Percentiles rank a stretch among this genome's conserved stretches.
These are phyloP conservation scores for Linnemannia zychae DNA, from an alignment of 192 early-diverging fungal species.

Conservation along the genomic window DNA sequence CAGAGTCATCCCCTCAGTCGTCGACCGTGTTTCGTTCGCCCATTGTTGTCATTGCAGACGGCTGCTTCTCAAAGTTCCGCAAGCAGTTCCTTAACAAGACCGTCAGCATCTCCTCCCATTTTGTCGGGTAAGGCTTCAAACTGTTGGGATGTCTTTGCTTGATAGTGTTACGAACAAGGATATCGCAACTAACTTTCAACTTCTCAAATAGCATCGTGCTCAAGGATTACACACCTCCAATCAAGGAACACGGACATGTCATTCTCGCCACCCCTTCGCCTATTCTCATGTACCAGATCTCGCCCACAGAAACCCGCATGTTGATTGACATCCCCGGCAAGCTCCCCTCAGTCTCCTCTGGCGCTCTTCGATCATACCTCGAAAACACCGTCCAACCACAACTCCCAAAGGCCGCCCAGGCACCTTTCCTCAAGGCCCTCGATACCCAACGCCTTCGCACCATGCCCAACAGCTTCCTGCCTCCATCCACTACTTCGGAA, in stretches of 20 bases:
- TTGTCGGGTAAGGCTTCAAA: constrained; percentile 71
- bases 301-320: constrained; percentile 81
- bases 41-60: constrained; percentile 89
- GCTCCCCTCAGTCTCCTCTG: constrained; percentile 74
- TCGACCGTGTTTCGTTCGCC: constrained; percentile 67
- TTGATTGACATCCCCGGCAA: constrained; percentile 91
- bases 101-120: constrained; percentile 68
- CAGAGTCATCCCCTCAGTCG: neutral
- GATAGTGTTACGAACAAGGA: neutral
- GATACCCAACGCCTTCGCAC: constrained; percentile 79
- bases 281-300: constrained; percentile 84
- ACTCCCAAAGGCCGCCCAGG: constrained; percentile 73
- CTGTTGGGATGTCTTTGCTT: neutral
- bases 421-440: constrained; percentile 72
- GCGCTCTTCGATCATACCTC: constrained; percentile 75
- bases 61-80: constrained; percentile 93
- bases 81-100: constrained; percentile 70
- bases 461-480: constrained; percentile 91
- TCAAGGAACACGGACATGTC: constrained; percentile 90
- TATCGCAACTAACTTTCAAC: neutral
- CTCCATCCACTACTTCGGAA: constrained; percentile 74
- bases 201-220: constrained; percentile 67
- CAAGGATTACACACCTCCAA: constrained; percentile 76
- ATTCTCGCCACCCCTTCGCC: constrained; percentile 86
- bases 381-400: constrained; percentile 71